Conservation (phyloP, 2,329 filamentous ascomycete species). For the Clonostachys chloroleuca region DNA sequence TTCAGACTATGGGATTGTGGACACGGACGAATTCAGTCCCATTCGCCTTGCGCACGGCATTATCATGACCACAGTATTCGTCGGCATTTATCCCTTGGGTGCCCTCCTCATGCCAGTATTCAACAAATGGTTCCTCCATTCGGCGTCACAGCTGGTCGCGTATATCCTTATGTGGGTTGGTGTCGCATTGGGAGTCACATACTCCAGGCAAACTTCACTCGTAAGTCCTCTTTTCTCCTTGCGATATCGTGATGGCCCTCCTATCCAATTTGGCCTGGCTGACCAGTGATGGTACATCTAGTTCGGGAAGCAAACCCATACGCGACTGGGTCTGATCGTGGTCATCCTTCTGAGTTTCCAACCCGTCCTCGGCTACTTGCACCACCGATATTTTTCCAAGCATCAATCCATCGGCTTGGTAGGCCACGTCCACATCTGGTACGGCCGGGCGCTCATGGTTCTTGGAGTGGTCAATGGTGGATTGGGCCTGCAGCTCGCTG, state of each 20-base stretch:
- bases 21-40: slow-evolving; percentile 6
- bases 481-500: slow-evolving; percentile 49
- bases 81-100: slow-evolving; percentile 55
- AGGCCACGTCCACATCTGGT: slow-evolving; percentile 59
- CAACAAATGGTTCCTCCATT: slow-evolving; percentile 54
- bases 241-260: no score
- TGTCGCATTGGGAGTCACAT: slow-evolving; percentile 51
- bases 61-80: slow-evolving; percentile 56
- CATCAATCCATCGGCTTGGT: slow-evolving; percentile 40
- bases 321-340: slow-evolving; percentile 50
- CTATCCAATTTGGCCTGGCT: no score
- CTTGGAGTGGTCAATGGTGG: slow-evolving; percentile 61
- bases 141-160: slow-evolving; percentile 45
- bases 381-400: slow-evolving; percentile 50
- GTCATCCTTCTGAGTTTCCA: slow-evolving; percentile 51
- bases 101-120: slow-evolving; percentile 56
- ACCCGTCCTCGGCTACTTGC: slow-evolving; percentile 51
- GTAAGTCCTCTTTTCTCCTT: no score
- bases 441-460: slow-evolving; percentile 54
- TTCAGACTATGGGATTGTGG: slow-evolving; percentile 4
- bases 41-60: slow-evolving; percentile 48
- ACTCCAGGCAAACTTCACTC: slow-evolving; percentile 16
- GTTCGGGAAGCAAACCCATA: slow-evolving; percentile 50
- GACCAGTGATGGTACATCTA: slow-evolving; percentile 13
- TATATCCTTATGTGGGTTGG: slow-evolving; percentile 56